Evolutionary conservation across 148 eudicot genomes (phyloP).

Genomic region (Arbutus unedo): DNA sequence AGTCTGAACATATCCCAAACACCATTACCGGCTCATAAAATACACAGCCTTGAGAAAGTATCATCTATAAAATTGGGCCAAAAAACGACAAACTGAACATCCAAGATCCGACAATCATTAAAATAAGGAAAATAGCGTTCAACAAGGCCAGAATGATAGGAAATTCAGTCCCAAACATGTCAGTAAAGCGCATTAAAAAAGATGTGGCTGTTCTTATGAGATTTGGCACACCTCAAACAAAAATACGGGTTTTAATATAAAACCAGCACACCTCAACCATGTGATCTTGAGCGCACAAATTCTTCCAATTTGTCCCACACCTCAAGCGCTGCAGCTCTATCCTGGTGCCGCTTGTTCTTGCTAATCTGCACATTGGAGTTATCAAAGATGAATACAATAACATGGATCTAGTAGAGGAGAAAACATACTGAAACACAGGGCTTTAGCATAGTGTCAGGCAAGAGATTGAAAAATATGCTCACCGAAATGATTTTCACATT

Average conservation of each 20-base stretch:
- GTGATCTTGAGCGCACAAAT: slow-evolving; percentile 75
- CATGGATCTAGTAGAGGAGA: neutral
- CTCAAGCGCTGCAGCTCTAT: slow-evolving; percentile 94
- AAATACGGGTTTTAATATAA: slow-evolving; percentile 12
- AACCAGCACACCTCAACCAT: slow-evolving; percentile 40
- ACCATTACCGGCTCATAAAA: neutral
- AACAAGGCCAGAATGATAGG: neutral
- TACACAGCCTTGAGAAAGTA: neutral
- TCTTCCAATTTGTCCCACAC: slow-evolving; percentile 92
- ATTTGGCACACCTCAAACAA: slow-evolving; percentile 32
- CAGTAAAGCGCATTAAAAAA: slow-evolving; percentile 6
- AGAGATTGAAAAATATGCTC: slow-evolving; percentile 24
- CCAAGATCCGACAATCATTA: neutral
- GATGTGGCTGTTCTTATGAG: slow-evolving; percentile 12
- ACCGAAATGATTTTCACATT: slow-evolving; percentile 96
- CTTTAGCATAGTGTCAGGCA: neutral
- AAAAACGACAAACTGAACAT: neutral
- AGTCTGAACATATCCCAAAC: neutral
- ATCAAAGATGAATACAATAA: neutral
- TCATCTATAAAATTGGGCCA: neutral
- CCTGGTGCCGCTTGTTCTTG: slow-evolving; percentile 93
- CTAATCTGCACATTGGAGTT: slow-evolving; percentile 61
- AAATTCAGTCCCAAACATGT: slow-evolving; percentile 4
- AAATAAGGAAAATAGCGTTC: neutral
- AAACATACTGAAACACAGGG: neutral